Evolutionary conservation across 164 flowering plant species (phyloP).

Genomic region (Magnolia sinica): DNA sequence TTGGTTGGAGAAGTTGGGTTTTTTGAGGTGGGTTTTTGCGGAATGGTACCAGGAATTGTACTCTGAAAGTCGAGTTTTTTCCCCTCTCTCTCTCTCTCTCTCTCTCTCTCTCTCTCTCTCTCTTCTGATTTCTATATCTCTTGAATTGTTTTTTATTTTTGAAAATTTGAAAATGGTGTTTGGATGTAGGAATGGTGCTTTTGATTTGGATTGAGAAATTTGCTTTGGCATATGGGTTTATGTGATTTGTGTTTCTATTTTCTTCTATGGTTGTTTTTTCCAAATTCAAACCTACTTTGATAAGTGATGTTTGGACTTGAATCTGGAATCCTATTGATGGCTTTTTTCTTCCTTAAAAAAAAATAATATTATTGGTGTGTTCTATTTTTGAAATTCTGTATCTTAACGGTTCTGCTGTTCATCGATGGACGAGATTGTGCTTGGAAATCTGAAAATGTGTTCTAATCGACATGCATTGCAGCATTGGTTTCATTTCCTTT

Average conservation of each 20-base stretch:
- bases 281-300: background rate
- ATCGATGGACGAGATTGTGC: background rate
- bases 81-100: background rate
- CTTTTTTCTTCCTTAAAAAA: too few relatives aligned
- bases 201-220: background rate
- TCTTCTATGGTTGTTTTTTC: too few relatives aligned
- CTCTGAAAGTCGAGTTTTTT: background rate
- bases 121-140: background rate
- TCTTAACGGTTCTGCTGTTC: background rate
- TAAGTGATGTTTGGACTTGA: background rate
- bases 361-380: too few relatives aligned
- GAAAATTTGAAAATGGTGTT: background rate
- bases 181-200: background rate
- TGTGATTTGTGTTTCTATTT: background rate
- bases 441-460: background rate
- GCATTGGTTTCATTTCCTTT: background rate
- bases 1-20: background rate
- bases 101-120: too few relatives aligned
- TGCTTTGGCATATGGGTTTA: background rate
- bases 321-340: background rate
- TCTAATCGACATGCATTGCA: background rate
- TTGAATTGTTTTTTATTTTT: background rate
- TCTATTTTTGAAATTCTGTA: background rate
- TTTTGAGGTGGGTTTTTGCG: too few relatives aligned
- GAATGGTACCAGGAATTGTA: background rate